These are phyloP conservation scores for Penicillium cosmopolitanum DNA, from an alignment of 495 filamentous ascomycete genomes.

Conservation along the genomic window DNA sequence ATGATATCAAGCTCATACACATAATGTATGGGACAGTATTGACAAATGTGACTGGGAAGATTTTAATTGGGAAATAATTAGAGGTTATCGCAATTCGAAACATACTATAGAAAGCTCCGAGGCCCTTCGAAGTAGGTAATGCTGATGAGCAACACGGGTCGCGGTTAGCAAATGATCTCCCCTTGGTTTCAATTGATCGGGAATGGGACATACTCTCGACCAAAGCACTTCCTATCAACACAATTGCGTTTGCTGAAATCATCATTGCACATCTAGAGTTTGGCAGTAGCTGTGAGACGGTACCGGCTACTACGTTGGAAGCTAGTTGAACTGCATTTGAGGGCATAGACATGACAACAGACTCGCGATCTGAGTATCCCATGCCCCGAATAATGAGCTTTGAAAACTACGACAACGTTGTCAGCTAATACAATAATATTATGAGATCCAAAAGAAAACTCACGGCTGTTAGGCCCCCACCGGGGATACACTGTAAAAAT, in stretches of 20 bases:
- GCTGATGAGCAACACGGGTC: neutral
- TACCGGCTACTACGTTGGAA: neutral
- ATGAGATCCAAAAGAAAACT: too few relatives aligned
- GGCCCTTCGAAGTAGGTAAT: neutral
- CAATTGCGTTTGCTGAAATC: conserved; percentile 10
- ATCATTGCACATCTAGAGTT: conserved; percentile 11
- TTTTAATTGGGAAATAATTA: neutral
- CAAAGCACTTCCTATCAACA: conserved; percentile 15
- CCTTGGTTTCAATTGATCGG: neutral
- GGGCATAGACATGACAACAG: conserved; percentile 18
- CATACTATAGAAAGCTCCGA: neutral
- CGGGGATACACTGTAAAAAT: conserved; percentile 18
- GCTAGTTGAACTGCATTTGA: conserved; percentile 17
- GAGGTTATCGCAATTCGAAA: neutral
- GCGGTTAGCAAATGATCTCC: neutral
- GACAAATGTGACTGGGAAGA: neutral
- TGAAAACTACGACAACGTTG: conserved; percentile 8
- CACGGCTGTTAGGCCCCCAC: conserved; percentile 14
- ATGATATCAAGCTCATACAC: conserved; percentile 32
- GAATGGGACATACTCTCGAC: conserved; percentile 6
- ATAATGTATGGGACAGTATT: conserved; percentile 26
- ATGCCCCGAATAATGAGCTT: conserved; percentile 22
- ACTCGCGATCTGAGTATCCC: conserved; percentile 15
- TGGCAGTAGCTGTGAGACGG: conserved; percentile 7
- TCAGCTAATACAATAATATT: neutral